These are phyloP conservation scores for Starmerella lactis-condensi DNA, from an alignment of 805 yeast genomes.

Conservation along the genomic window DNA sequence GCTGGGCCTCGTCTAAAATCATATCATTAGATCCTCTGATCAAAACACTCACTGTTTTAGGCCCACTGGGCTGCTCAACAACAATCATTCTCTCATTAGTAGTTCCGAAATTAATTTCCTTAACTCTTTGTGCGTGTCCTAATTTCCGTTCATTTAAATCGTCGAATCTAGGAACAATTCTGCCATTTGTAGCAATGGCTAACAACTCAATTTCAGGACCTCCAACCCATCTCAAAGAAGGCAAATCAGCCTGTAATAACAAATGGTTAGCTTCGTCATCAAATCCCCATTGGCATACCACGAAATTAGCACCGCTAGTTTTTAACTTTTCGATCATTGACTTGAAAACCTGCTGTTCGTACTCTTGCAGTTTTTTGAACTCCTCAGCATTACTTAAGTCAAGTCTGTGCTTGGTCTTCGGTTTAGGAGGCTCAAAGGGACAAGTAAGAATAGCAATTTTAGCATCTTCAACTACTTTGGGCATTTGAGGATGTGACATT, in stretches of 20 bases:
- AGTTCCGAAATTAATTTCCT: constrained; percentile 87
- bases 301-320: constrained; percentile 82
- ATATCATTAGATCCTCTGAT: constrained; percentile 91
- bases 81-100: constrained; percentile 92
- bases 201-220: constrained; percentile 89
- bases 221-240: constrained; percentile 98
- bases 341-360: constrained; percentile 76
- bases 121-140: constrained; percentile 71
- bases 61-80: constrained; percentile 52
- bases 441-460: constrained; percentile 90
- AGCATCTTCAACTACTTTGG: constrained; percentile 56
- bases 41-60: constrained; percentile 80
- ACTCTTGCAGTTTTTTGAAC: constrained; percentile 71
- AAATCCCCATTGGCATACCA: constrained; percentile 98
- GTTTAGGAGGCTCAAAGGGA: constrained; percentile 99
- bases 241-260: constrained; percentile 66
- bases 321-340: constrained; percentile 81
- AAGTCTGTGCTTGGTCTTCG: constrained; percentile 93
- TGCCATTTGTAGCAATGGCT: constrained; percentile 94
- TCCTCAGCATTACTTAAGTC: constrained; percentile 90
- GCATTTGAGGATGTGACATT: constrained; percentile 97
- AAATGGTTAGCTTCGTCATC: constrained; percentile 97
- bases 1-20: constrained; percentile 92
- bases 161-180: constrained; percentile 93
- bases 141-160: constrained; percentile 66